Percentiles rank a stretch among this genome's conserved stretches.
Conservation (phyloP, 1,284 basidiomycete species). For the Sporisorium scitamineum region DNA sequence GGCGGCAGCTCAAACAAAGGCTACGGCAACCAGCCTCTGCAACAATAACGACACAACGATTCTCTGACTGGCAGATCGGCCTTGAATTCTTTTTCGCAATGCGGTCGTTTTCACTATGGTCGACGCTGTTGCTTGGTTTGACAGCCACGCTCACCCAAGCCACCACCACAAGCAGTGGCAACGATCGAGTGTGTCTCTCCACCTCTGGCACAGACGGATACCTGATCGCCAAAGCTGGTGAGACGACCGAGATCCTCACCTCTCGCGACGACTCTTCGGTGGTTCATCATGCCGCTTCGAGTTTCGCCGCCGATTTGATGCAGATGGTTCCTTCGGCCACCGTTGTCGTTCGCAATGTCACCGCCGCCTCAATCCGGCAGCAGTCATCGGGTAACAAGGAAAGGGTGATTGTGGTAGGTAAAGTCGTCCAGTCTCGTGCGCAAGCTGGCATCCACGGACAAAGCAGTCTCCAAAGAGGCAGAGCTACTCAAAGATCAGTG, state of each 20-base stretch:
- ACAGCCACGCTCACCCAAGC: constrained; percentile 3
- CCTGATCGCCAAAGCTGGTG: constrained; percentile 25
- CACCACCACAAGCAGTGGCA: background rate
- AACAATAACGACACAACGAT: too few species aligned
- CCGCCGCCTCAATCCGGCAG: constrained; percentile 16
- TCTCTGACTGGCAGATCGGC: too few species aligned
- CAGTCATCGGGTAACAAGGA: constrained; percentile 9
- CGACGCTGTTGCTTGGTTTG: constrained; percentile 18
- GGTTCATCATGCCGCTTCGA: constrained; percentile 27
- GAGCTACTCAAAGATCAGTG: constrained; percentile 13
- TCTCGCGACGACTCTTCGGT: constrained; percentile 33
- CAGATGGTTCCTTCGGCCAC: constrained; percentile 19
- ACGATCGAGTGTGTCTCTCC: constrained; percentile 14
- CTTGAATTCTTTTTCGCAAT: constrained; percentile 3
- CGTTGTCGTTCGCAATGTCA: constrained; percentile 36
- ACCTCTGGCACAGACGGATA: constrained; percentile 5
- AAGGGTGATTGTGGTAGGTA: constrained; percentile 20
- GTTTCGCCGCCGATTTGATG: constrained; percentile 28
- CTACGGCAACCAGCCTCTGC: background rate
- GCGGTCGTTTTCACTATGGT: constrained; percentile 6
- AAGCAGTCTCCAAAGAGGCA: constrained; percentile 2
- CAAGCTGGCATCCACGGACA: constrained; percentile 13
- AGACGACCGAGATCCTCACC: constrained; percentile 40
- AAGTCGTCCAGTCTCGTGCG: constrained; percentile 14
- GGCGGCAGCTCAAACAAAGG: too few species aligned